phyloP scores from a whole-genome alignment of 495 filamentous ascomycete genomes.

The Aspergillus affinis region DNA sequence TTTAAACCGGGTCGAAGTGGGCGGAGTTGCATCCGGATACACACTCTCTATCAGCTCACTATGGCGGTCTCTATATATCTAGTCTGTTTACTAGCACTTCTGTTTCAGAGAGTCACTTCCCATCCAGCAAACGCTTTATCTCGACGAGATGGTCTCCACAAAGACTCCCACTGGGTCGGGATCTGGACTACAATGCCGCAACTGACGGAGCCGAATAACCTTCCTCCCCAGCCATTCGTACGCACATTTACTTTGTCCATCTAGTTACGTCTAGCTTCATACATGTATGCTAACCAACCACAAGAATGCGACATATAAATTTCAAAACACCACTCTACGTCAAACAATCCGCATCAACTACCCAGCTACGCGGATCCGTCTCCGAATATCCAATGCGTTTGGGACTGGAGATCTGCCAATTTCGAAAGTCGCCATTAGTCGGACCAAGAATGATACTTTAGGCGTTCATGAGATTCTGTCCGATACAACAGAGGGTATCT shows the following conservation, averaged over 20 bases:
- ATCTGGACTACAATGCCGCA: slow-evolving; percentile 70
- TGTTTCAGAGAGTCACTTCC: not conserved
- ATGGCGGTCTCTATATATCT: not conserved
- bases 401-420: slow-evolving; percentile 61
- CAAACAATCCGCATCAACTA: slow-evolving; percentile 65
- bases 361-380: slow-evolving; percentile 50
- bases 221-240: slow-evolving; percentile 62
- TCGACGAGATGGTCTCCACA: not conserved
- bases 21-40: not conserved
- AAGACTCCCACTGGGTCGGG: slow-evolving; percentile 56
- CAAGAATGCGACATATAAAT: slow-evolving; percentile 24
- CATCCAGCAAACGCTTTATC: not conserved
- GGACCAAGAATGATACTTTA: slow-evolving; percentile 48
- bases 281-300: not conserved
- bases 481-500: slow-evolving; percentile 48
- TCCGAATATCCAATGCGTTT: slow-evolving; percentile 69
- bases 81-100: not conserved
- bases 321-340: slow-evolving; percentile 60
- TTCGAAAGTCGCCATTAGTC: slow-evolving; percentile 56
- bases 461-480: slow-evolving; percentile 55
- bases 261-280: no score
- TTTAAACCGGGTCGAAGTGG: not conserved
- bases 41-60: not conserved
- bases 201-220: slow-evolving; percentile 59
- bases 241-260: slow-evolving; percentile 10